Evolutionary conservation across 2,329 filamentous ascomycete genomes (phyloP), one percentile per base, ranked within the genome.

Genomic region (Aureobasidium leucospermi): DNA sequence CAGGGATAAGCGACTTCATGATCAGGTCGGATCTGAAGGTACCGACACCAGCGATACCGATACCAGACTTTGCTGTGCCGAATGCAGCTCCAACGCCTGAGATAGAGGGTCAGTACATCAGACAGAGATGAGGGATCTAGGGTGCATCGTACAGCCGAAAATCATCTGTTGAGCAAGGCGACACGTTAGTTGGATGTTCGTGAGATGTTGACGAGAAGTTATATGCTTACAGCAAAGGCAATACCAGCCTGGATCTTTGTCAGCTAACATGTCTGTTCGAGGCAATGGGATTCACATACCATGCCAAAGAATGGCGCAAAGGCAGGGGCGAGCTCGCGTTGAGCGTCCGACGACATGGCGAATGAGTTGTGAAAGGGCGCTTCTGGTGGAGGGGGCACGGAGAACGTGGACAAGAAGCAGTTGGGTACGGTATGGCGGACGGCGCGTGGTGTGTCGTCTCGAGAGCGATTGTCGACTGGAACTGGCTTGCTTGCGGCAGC

Each of bases 1-100:
- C 89, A 63, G 89, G 89, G 67, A 93, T 92, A 57, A 93, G 79
- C 60, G 87, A 92, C 88, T 94, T 95, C 89, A 95, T 94, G 75
- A 94, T 94, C 65, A 95, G 79, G 72, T 94, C 89, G 61, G 90
- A 87, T 69, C 89, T 81, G 75, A 92, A 94, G 39, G 87, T 91
- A 69, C 89, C 90, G 64, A 94, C 87, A 67, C 89, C 90, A 36
- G 88, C 85, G 69, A 95, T 95, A 69, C 89, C 89, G 71, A 94
- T 92, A 65, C 90, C 90, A 42, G 90, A 90, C 75, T 93, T 95
- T 39, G 90, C 88, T 59, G 90, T 95, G 65, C 90, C 90, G 75
- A 91, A 94, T 63, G 90, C 90, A 67, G 90, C 90, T 69, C 90
- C 90, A 65, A 82, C 71, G 69, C 82, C 84, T 86, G 73, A 70